Percentiles rank a stretch among this genome's conserved stretches.
phyloP scores from a whole-genome alignment of 257 asterid species.

The Cynanchum wilfordii region DNA sequence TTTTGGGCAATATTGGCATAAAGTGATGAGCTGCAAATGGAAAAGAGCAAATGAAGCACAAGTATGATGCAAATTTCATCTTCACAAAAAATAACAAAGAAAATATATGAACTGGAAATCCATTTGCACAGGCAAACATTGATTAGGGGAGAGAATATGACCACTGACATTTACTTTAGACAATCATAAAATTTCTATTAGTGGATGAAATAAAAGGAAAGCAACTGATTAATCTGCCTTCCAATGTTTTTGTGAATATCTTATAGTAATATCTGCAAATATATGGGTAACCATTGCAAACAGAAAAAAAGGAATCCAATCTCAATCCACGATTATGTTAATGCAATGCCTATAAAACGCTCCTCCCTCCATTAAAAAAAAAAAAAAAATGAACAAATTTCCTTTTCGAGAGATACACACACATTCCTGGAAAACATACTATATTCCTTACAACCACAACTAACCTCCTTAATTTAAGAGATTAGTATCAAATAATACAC shows the following conservation, averaged over 20 bases:
- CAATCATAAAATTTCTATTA: not conserved
- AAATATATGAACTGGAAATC: not conserved
- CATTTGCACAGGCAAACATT: not conserved
- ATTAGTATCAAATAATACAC: not conserved
- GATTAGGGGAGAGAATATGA: not conserved
- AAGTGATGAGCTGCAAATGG: slow-evolving; percentile 63
- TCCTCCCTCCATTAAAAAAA: not conserved
- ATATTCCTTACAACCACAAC: not conserved
- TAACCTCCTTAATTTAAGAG: not conserved
- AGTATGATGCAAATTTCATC: not conserved
- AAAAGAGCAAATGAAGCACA: slow-evolving; percentile 4
- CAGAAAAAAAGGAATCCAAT: not conserved
- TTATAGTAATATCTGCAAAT: not conserved
- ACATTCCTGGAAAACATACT: not conserved
- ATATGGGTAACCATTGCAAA: not conserved
- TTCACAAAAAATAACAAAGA: not conserved
- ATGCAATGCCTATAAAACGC: not conserved
- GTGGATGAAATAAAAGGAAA: not conserved
- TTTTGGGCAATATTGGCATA: slow-evolving; percentile 56
- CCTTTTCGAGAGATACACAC: not conserved
- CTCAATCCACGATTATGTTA: not conserved
- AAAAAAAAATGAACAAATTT: no score
- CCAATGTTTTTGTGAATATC: not conserved
- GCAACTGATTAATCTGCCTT: not conserved
- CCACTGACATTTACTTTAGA: not conserved